Base-by-base conservation (phyloP, 768 basidiomycete species). In the Leucocoprinus sp. region DNA sequence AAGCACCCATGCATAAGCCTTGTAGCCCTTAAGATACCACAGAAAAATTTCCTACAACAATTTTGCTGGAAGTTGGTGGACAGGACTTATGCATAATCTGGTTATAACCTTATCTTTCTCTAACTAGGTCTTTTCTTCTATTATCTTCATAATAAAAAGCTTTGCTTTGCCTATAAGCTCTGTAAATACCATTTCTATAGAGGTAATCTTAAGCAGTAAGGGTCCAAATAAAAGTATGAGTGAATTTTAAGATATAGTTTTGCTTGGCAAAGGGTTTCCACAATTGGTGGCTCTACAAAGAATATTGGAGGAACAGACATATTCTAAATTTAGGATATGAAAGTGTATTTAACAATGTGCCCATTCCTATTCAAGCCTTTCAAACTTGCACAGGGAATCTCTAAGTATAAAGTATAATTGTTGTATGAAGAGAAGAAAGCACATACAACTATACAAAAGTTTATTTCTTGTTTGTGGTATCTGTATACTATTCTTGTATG, bases 401-500 rank as follows among this genome's bases (percentile, higher is more conserved):
- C 53, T 50, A 50, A 15, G 21, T 15, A 31, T 24, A 14, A 31
- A 14, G 4, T n/a, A n/a, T n/a, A n/a, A n/a, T 38, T n/a, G n/a
- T n/a, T 14, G 19, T 22, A 29, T 17, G 53, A 27, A 24, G n/a
- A 27, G 27, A 26, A 44, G 8, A 35, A 14, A 37, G 21, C 37
- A 43, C 39, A 49, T 26, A 37, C 37, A 29, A 4, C 3, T 8
- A 3, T 24, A n/a, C 42, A 31, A 7, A n/a, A 28, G 14, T 29
- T 33, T 36, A 24, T 38, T 60, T 87, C 66, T 89, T 89, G 73
- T 88, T 92, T 46, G 77, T 80, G 18, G 80, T 76, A 55, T 90
- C 86, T 36, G 88, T 80, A 14, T 84, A 26, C 87, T 90, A 58
- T 88, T 89, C 76, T 97, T 98, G 71, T 95, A 97, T 4, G 96